Percentiles rank a stretch among this genome's conserved stretches.
These are phyloP conservation scores for Naumovozyma baii DNA, from an alignment of 805 yeast species.

Conservation along the genomic window DNA sequence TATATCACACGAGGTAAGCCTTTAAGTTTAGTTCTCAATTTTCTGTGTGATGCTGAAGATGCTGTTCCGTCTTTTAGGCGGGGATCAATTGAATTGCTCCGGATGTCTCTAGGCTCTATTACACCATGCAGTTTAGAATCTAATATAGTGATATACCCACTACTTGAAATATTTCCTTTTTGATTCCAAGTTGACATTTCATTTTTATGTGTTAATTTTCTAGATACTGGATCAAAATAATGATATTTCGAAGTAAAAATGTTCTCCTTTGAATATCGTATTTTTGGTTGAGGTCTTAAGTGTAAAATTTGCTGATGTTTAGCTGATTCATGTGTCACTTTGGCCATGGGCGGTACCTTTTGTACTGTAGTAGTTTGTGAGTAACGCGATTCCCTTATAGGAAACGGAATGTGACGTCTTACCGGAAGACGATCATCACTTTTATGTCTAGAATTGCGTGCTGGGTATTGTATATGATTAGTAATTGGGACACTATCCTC, in stretches of 20 bases:
- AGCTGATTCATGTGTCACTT: too few relatives aligned
- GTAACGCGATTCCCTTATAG: not conserved
- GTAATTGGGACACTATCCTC: not conserved
- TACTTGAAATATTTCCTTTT: conserved; percentile 11
- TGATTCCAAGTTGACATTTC: conserved; percentile 21
- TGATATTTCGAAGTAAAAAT: conserved; percentile 22
- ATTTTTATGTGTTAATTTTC: conserved; percentile 13
- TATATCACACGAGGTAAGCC: conserved; percentile 33
- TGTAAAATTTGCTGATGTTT: not conserved
- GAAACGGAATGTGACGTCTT: not conserved
- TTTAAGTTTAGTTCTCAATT: conserved; percentile 10
- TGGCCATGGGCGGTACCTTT: too few relatives aligned
- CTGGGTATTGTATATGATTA: not conserved
- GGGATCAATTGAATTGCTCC: conserved; percentile 19
- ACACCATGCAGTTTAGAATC: conserved; percentile 8
- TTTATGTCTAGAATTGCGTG: not conserved
- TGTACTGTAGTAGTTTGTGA: not conserved
- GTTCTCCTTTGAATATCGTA: conserved; percentile 16
- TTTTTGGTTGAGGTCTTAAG: conserved; percentile 16
- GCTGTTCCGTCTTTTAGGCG: conserved; percentile 6
- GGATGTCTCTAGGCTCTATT: conserved; percentile 15
- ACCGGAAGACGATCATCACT: not conserved
- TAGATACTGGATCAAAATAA: conserved; percentile 22
- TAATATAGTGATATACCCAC: conserved; percentile 19
- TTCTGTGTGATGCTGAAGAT: conserved; percentile 7